Base-by-base conservation (phyloP, 257 asterid genomes). In the Scutellaria minor region DNA sequence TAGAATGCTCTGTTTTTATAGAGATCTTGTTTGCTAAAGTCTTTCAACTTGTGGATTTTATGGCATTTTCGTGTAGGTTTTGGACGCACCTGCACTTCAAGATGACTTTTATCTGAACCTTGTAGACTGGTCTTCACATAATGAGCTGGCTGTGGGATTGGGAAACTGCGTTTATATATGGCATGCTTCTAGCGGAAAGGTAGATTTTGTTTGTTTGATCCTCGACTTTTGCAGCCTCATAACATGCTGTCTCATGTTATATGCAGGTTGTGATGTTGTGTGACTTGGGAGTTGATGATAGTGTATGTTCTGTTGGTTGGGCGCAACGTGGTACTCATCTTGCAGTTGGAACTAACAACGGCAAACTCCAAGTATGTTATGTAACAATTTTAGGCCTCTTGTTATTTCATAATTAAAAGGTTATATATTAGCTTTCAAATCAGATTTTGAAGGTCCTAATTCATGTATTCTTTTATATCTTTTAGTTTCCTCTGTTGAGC, bases 291-390 rank as follows among this genome's bases (percentile, higher is more conserved):
- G 2, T 8, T 8, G 71, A 63, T 52, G 71, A 72, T 40, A 53
- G 71, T 72, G 99, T 63, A 5, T 72, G 77, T 52, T 62, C 77
- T 22, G 77, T 72, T 11, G 35, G 70, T 55, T 72, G 76, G 76
- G 61, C 70, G 1, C 70, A 61, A 6, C 55, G 89, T 54, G 96
- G 97, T 52, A 78, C 93, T 6, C 94, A 91, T 77, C 96, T 94
- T 71, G 97, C 99, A 57, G 83, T 94, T 68, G 99, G 99, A 65
- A 89, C 97, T 55, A 84, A 84, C 87, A 82, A 76, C 14, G 99
- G 99, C 35, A 85, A 94, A 82, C 86, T 91, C 71, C 97, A 94
- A 87, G 99, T 94, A 76, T 24, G 75, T 13, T 31, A 9, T 45
- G 10, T 22, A 37, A 1, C 45, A 64, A 65, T 22, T 42, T n/a